Percentiles rank a stretch among this genome's conserved stretches.
These are phyloP conservation scores for Bocquillonia castaneifolia DNA, from an alignment of 441 rosid species.

Conservation along the genomic window DNA sequence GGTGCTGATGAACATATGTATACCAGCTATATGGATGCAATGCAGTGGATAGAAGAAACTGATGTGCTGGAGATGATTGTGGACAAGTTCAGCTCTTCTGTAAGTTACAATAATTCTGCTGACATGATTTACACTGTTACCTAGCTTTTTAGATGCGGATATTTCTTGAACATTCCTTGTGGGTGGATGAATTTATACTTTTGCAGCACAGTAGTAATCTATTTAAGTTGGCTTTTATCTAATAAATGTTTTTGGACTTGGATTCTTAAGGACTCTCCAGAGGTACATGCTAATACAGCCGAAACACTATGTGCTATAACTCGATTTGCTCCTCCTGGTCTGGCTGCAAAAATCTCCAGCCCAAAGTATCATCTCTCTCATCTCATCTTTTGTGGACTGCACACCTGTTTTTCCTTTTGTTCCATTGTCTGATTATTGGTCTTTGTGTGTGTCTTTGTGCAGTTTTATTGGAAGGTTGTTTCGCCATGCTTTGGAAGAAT, in stretches of 20 bases:
- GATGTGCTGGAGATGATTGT: conserved; percentile 87
- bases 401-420: not conserved
- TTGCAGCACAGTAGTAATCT: not conserved
- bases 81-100: conserved; percentile 90
- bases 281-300: conserved; percentile 92
- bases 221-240: not conserved
- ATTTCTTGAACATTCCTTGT: not conserved
- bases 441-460: conserved; percentile 25
- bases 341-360: conserved; percentile 74
- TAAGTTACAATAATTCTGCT: conserved; percentile 35
- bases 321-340: conserved; percentile 77
- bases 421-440: conserved; percentile 11
- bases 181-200: not conserved
- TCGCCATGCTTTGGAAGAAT: conserved; percentile 76
- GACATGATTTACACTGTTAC: not conserved
- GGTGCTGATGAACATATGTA: conserved; percentile 91
- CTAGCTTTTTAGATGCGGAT: conserved; percentile 1
- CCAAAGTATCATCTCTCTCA: conserved; percentile 48
- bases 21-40: conserved; percentile 58
- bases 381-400: not conserved
- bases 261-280: conserved; percentile 65
- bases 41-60: conserved; percentile 89
- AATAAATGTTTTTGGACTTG: not conserved
- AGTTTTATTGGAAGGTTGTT: conserved; percentile 78
- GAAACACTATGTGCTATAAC: conserved; percentile 86